Evolutionary conservation across 2,329 filamentous ascomycete species (phyloP).

Genomic region (Pestalotiopsis sp.): DNA sequence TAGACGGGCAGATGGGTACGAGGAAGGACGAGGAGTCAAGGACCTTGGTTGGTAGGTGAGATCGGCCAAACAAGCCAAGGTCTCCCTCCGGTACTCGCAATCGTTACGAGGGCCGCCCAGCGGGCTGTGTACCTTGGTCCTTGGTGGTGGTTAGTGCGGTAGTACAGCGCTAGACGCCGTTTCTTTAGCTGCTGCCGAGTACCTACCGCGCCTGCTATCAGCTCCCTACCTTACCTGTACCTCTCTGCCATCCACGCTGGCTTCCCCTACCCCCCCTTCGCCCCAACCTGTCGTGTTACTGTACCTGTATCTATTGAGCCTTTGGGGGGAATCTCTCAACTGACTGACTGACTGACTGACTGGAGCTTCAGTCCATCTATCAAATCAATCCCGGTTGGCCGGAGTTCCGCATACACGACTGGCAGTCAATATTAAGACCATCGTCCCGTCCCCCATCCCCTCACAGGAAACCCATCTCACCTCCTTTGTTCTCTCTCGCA

Average conservation of each 20-base stretch:
- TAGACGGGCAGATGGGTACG: not conserved
- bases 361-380: not conserved
- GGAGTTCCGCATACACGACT: not conserved
- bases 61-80: not conserved
- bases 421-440: slow-evolving; percentile 1
- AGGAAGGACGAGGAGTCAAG: no score
- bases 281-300: not conserved
- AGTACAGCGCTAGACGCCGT: not conserved
- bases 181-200: not conserved
- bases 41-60: not conserved
- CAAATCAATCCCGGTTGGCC: not conserved
- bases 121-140: not conserved
- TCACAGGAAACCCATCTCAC: not conserved
- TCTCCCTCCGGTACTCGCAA: not conserved
- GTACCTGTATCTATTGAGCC: not conserved
- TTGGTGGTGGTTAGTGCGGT: not conserved
- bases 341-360: not conserved
- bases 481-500: not conserved
- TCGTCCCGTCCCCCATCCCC: not conserved
- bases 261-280: not conserved
- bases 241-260: not conserved
- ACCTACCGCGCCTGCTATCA: not conserved
- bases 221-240: not conserved
- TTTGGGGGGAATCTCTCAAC: not conserved
- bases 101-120: not conserved